These are phyloP conservation scores for Fraxinus ornus DNA, from an alignment of 305 asterid species.

Conservation along the genomic window DNA sequence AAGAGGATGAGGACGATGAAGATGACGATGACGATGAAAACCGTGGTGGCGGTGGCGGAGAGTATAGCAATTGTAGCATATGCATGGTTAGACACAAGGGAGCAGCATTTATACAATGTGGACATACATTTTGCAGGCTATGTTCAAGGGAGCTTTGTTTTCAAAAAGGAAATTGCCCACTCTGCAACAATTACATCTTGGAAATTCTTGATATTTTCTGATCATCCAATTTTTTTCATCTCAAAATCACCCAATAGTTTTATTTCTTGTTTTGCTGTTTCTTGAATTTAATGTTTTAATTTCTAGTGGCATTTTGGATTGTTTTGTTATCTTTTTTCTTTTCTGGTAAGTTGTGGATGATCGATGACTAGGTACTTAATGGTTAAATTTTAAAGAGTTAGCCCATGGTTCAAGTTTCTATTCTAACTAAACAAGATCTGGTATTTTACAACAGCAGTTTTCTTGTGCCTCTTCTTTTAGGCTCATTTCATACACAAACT, in stretches of 20 bases:
- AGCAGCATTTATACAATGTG: conserved; percentile 67
- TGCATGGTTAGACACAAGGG: conserved; percentile 81
- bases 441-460: not conserved
- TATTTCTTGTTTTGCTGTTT: not conserved
- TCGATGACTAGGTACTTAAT: not conserved
- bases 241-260: not conserved
- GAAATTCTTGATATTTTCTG: conserved; percentile 73
- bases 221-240: conserved; percentile 14
- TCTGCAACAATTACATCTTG: conserved; percentile 63
- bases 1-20: not conserved
- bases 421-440: not conserved
- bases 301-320: not conserved
- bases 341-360: not conserved
- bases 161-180: conserved; percentile 73
- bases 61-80: conserved; percentile 54
- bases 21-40: not conserved
- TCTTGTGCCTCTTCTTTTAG: not conserved
- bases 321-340: not conserved
- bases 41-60: conserved; percentile 19
- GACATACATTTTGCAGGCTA: conserved; percentile 72
- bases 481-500: not conserved
- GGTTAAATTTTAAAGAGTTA: not conserved
- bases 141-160: conserved; percentile 68
- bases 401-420: not conserved
- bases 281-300: not conserved